A percentile compares a stretch with the other conserved stretches of the same genome.
phyloP scores from a whole-genome alignment of 106 monocot genomes.

The Dendrobium catenatum region DNA sequence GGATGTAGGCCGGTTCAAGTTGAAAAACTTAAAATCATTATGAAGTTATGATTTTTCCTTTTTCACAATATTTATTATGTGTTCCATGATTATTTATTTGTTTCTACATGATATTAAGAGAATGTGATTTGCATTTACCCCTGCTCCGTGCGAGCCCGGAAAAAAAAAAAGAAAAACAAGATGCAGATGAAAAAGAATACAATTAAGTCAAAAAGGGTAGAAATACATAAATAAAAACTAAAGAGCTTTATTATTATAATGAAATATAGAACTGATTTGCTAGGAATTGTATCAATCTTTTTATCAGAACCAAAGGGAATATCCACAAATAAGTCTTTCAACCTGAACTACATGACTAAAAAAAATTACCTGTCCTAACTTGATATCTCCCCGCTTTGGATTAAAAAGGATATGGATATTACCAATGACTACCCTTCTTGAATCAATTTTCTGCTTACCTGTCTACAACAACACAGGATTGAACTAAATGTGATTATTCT shows the following conservation, averaged over 20 bases:
- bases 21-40: no score
- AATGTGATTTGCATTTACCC: no score
- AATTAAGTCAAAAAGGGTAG: neutral
- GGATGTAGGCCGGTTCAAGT: no score
- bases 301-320: neutral
- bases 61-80: no score
- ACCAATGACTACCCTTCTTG: constrained; percentile 43
- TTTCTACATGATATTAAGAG: no score
- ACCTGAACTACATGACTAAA: neutral
- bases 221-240: neutral
- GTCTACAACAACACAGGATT: neutral
- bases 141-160: no score
- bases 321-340: neutral
- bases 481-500: neutral
- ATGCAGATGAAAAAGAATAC: neutral
- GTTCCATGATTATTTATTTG: no score
- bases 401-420: constrained; percentile 73
- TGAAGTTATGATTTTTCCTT: no score
- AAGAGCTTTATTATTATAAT: neutral
- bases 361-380: constrained; percentile 60
- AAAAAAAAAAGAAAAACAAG: neutral
- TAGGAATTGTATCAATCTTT: neutral
- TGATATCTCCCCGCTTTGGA: constrained; percentile 79
- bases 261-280: neutral
- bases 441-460: neutral